phyloP scores from a whole-genome alignment of 768 basidiomycete species.

The Asterophora parasitica region DNA sequence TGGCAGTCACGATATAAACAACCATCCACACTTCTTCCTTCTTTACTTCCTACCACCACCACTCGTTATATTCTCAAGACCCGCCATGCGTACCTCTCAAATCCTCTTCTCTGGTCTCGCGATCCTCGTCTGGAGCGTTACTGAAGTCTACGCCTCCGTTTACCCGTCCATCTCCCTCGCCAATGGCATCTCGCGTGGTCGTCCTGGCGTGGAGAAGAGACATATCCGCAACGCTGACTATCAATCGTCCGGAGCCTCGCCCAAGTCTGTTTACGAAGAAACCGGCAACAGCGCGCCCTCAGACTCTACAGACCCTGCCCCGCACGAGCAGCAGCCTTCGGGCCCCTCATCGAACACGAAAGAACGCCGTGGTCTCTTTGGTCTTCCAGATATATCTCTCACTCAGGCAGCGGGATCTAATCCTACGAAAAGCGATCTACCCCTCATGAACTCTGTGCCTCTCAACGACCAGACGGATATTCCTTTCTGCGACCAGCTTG shows the following conservation, averaged over 20 bases:
- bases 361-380: no score
- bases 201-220: not conserved
- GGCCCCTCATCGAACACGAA: no score
- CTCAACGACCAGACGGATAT: no score
- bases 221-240: constrained; percentile 16
- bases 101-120: constrained; percentile 11
- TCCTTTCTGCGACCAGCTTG: no score
- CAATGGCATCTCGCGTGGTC: not conserved
- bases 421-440: no score
- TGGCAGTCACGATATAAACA: not conserved
- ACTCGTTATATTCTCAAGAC: not conserved
- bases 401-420: no score
- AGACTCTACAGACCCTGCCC: no score
- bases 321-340: no score
- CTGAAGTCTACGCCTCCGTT: constrained; percentile 5
- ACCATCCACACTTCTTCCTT: no score
- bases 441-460: no score
- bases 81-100: constrained; percentile 8
- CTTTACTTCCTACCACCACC: constrained; percentile 1
- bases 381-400: no score
- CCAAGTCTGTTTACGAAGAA: not conserved
- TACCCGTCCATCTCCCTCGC: not conserved
- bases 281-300: not conserved
- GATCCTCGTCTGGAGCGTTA: constrained; percentile 12
- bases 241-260: not conserved